A percentile compares a stretch with the other conserved stretches of the same genome.
Evolutionary conservation across 1,139 yeast genomes (phyloP).

Genomic region (Ogataea hybrid): DNA sequence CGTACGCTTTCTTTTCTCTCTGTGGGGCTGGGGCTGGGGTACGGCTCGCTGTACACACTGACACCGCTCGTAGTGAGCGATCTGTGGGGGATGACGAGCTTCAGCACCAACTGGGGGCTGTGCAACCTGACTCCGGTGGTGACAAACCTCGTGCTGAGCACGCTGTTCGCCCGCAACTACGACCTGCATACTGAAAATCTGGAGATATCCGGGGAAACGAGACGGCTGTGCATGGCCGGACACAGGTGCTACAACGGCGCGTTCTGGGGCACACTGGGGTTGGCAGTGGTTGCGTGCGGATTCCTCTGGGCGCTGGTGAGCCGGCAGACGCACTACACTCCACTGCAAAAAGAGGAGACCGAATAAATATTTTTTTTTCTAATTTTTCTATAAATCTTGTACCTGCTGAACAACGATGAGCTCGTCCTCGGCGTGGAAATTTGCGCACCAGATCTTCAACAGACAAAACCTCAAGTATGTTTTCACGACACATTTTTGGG

Average conservation of each 20-base stretch:
- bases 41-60: constrained; percentile 57
- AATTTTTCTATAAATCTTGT: constrained; percentile 2
- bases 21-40: constrained; percentile 49
- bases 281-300: not conserved
- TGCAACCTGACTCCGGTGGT: constrained; percentile 52
- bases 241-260: constrained; percentile 26
- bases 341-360: constrained; percentile 6
- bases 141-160: constrained; percentile 50
- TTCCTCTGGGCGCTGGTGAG: constrained; percentile 4
- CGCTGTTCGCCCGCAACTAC: constrained; percentile 50
- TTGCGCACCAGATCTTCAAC: constrained; percentile 35
- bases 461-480: constrained; percentile 57
- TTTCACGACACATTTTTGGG: constrained; percentile 55
- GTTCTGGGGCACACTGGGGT: constrained; percentile 15
- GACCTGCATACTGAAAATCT: constrained; percentile 34
- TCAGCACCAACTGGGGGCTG: constrained; percentile 59
- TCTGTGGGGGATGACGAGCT: constrained; percentile 51
- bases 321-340: constrained; percentile 2
- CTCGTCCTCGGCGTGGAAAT: constrained; percentile 25
- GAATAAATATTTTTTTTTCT: constrained; percentile 1
- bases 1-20: constrained; percentile 40
- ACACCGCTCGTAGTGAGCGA: constrained; percentile 61
- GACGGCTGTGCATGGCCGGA: constrained; percentile 22
- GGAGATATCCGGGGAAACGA: constrained; percentile 3
- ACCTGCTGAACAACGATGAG: constrained; percentile 20